Conservation (phyloP, 768 basidiomycete genomes). For the Guyanaporus albipodus region DNA sequence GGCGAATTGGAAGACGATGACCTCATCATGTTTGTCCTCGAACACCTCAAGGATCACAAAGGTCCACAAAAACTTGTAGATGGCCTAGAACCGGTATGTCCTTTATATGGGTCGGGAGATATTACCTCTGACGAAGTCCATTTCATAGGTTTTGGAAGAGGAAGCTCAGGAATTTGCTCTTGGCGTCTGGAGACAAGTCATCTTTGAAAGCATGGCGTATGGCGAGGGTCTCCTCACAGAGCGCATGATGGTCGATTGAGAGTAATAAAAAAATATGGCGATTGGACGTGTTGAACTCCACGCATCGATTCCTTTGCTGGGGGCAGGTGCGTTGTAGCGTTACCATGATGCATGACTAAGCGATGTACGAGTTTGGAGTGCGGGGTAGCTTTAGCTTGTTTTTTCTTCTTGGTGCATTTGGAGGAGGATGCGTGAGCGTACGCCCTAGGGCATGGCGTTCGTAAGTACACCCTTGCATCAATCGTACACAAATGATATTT, state of each 20-base stretch:
- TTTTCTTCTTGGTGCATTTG: slow-evolving; percentile 16
- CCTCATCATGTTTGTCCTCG: slow-evolving; percentile 88
- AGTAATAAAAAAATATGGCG: slow-evolving; percentile 7
- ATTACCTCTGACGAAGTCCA: neutral
- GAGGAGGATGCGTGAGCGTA: slow-evolving; percentile 20
- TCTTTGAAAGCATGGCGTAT: slow-evolving; percentile 94
- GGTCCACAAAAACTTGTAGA: slow-evolving; percentile 81
- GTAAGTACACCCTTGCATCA: slow-evolving; percentile 58
- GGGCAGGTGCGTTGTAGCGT: slow-evolving; percentile 65
- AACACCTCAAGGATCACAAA: slow-evolving; percentile 91
- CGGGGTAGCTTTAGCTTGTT: slow-evolving; percentile 19
- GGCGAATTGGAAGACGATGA: slow-evolving; percentile 94
- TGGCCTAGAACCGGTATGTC: slow-evolving; percentile 83
- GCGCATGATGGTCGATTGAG: slow-evolving; percentile 71
- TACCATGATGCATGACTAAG: slow-evolving; percentile 39
- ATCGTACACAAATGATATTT: slow-evolving; percentile 40
- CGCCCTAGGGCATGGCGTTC: slow-evolving; percentile 30
- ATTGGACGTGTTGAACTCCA: slow-evolving; percentile 16
- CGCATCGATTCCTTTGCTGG: slow-evolving; percentile 29
- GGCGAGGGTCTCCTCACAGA: slow-evolving; percentile 86
- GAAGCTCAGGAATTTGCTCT: slow-evolving; percentile 79
- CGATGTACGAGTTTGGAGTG: slow-evolving; percentile 35
- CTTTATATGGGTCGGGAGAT: neutral
- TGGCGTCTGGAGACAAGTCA: slow-evolving; percentile 85
- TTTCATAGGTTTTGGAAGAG: slow-evolving; percentile 79